These are phyloP conservation scores for Monosporascus ibericus DNA, from an alignment of 2,329 filamentous ascomycete genomes.

Conservation along the genomic window DNA sequence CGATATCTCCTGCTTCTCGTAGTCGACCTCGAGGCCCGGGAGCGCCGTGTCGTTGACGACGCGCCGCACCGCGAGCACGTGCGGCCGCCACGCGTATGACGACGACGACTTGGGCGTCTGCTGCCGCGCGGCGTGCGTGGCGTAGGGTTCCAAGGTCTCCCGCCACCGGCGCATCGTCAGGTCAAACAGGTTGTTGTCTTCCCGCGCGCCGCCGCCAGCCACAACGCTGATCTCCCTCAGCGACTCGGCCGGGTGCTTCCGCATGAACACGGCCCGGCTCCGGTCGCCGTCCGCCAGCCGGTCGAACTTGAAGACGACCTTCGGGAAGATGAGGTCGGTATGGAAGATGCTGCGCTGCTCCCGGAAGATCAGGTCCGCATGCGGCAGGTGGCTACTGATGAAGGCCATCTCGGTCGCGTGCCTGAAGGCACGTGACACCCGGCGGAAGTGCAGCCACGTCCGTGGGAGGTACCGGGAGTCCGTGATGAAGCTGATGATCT, in stretches of 20 bases:
- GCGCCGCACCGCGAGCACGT: conserved; percentile 6
- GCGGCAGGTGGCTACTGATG: conserved; percentile 4
- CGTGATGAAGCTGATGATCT: conserved; percentile 7
- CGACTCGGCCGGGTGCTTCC: background rate
- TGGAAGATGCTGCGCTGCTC: background rate
- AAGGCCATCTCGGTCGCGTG: conserved; percentile 8
- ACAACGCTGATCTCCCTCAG: background rate
- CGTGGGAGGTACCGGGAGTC: conserved; percentile 10
- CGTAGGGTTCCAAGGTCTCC: conserved; percentile 2
- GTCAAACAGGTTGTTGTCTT: background rate
- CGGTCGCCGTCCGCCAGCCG: background rate
- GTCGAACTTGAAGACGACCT: background rate
- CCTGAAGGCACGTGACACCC: conserved; percentile 7
- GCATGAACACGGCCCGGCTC: background rate
- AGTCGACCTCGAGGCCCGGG: conserved; percentile 5
- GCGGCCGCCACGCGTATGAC: conserved; percentile 1
- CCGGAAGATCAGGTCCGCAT: conserved; percentile 2
- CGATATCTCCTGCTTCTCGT: conserved; percentile 2
- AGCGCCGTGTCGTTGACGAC: conserved; percentile 11
- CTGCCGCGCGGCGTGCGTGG: background rate
- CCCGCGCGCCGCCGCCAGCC: background rate
- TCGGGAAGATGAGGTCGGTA: background rate
- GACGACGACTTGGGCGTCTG: background rate
- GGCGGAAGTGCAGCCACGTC: conserved; percentile 10
- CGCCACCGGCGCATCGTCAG: conserved; percentile 4